phyloP scores from a whole-genome alignment of 106 monocot genomes.

The Hemerocallis citrina region DNA sequence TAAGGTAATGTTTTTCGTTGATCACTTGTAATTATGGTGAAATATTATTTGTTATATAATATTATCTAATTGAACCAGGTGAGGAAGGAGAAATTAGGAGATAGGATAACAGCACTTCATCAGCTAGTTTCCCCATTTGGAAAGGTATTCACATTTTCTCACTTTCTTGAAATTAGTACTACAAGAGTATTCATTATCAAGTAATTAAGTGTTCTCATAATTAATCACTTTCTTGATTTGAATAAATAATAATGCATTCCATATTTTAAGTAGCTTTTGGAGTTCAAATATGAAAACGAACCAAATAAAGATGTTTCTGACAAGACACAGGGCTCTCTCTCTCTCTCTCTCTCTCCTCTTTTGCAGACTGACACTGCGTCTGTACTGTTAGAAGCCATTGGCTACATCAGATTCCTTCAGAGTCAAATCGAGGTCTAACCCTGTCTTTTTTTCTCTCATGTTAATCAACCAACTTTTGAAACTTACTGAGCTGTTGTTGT shows the following conservation, averaged over 20 bases:
- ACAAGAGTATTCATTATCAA: too few relatives aligned
- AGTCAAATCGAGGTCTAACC: slow-evolving; percentile 71
- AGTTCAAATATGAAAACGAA: too few relatives aligned
- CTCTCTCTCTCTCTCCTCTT: slow-evolving; percentile 23
- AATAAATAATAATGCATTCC: not conserved
- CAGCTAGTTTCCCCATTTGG: slow-evolving; percentile 97
- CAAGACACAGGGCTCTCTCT: too few relatives aligned
- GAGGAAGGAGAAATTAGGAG: slow-evolving; percentile 93
- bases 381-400: slow-evolving; percentile 88
- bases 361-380: slow-evolving; percentile 98
- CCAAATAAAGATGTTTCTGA: slow-evolving; percentile 16
- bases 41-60: not conserved
- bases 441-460: slow-evolving; percentile 8
- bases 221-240: not conserved
- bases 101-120: slow-evolving; percentile 85
- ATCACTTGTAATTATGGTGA: not conserved
- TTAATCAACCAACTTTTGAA: not conserved
- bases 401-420: slow-evolving; percentile 94
- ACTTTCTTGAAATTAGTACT: not conserved
- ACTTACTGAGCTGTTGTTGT: not conserved
- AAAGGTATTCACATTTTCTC: slow-evolving; percentile 42
- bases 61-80: slow-evolving; percentile 27
- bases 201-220: not conserved
- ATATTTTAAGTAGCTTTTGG: slow-evolving; percentile 6
- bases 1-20: slow-evolving; percentile 39